Conservation (phyloP, 306 rosid species). For the Inga leiocalycina region DNA sequence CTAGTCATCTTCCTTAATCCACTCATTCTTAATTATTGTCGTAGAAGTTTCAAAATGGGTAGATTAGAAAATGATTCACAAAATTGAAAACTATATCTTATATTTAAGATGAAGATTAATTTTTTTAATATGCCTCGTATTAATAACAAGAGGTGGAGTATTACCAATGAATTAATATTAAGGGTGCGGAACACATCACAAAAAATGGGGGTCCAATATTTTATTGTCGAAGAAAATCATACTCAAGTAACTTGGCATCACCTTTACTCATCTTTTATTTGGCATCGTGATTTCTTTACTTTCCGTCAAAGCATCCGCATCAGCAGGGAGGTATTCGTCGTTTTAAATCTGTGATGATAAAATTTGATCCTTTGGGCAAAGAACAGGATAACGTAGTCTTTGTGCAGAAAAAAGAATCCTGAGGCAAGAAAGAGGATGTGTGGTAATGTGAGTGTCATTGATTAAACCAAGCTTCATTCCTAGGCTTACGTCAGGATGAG, state of each 20-base stretch:
- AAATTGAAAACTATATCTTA: no score
- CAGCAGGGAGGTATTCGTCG: not conserved
- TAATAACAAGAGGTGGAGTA: no score
- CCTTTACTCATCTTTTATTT: not conserved
- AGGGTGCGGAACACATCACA: not conserved
- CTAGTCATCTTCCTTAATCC: no score
- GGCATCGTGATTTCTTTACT: conserved; percentile 7
- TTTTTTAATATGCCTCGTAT: no score
- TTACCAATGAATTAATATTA: not conserved
- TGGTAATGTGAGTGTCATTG: not conserved
- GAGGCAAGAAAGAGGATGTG: not conserved
- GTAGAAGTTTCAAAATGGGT: no score
- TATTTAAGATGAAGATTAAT: no score
- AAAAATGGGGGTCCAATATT: not conserved
- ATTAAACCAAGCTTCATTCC: not conserved
- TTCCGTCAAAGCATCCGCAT: not conserved
- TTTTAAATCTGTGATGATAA: not conserved
- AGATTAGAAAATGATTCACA: no score
- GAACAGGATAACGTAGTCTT: not conserved
- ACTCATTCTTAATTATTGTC: no score
- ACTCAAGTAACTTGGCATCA: not conserved
- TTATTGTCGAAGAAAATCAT: not conserved
- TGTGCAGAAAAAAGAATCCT: conserved; percentile 4
- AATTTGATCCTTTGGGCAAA: not conserved
- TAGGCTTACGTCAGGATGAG: not conserved